phyloP scores from a whole-genome alignment of 1,284 basidiomycete genomes.

The Moniliophthora roreri region DNA sequence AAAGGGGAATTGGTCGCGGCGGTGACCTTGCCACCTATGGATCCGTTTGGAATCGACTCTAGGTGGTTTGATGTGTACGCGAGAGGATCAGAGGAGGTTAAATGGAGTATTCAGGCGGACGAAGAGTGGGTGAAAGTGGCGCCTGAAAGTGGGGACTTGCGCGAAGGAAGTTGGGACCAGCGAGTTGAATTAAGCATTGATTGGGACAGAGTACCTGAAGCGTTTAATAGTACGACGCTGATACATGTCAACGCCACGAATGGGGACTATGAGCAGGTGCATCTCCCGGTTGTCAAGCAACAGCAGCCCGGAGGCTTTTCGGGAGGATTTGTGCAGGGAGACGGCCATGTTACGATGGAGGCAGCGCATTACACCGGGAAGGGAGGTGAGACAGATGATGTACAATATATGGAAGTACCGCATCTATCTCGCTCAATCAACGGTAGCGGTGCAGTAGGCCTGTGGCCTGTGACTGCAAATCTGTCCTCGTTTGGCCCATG shows the following conservation, averaged over 20 bases:
- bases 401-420: constrained; percentile 4
- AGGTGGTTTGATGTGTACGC: constrained; percentile 11
- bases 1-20: background rate
- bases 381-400: background rate
- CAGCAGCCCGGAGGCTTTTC: background rate
- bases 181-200: constrained; percentile 5
- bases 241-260: constrained; percentile 8
- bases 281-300: constrained; percentile 5
- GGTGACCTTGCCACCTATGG: background rate
- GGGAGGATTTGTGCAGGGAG: constrained; percentile 6
- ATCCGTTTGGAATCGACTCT: background rate
- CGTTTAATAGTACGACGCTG: constrained; percentile 5
- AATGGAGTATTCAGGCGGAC: constrained; percentile 1
- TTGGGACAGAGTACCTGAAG: constrained; percentile 7
- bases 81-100: constrained; percentile 1
- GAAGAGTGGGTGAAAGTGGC: constrained; percentile 7
- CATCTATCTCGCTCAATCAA: constrained; percentile 6
- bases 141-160: background rate
- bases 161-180: constrained; percentile 1
- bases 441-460: constrained; percentile 7
- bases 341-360: constrained; percentile 6
- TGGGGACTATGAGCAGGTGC: constrained; percentile 11
- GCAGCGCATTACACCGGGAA: constrained; percentile 9
- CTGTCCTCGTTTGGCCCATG: constrained; percentile 1
- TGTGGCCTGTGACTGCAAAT: background rate